phyloP scores from a whole-genome alignment of 495 filamentous ascomycete species.

The Penicillium dipodomyicola region DNA sequence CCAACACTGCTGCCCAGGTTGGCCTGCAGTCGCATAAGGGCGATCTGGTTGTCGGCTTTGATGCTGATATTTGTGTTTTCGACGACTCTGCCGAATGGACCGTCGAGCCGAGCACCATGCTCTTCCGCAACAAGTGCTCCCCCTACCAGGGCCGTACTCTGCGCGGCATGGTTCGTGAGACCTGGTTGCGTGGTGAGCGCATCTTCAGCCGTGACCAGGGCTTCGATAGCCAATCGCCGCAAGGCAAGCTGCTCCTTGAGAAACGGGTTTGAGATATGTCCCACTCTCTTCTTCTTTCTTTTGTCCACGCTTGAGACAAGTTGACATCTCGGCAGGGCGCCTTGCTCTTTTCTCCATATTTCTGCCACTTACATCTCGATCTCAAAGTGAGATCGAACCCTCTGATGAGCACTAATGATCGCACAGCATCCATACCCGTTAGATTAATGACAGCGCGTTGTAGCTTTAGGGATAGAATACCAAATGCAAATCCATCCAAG shows the following conservation, averaged over 20 bases:
- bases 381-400: constrained; percentile 10
- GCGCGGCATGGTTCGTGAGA: constrained; percentile 79
- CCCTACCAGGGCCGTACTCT: constrained; percentile 87
- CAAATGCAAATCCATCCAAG: not conserved
- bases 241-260: constrained; percentile 62
- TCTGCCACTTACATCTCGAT: constrained; percentile 17
- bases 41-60: constrained; percentile 76
- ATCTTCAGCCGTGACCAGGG: constrained; percentile 65
- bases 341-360: constrained; percentile 4
- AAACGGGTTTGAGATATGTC: constrained; percentile 40
- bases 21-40: constrained; percentile 83
- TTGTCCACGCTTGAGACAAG: constrained; percentile 14
- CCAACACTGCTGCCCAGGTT: constrained; percentile 88
- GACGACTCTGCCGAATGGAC: constrained; percentile 78
- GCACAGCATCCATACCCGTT: constrained; percentile 34
- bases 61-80: constrained; percentile 91
- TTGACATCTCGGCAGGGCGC: constrained; percentile 18
- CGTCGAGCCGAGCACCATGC: constrained; percentile 66
- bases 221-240: constrained; percentile 57
- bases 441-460: constrained; percentile 31
- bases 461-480: constrained; percentile 29
- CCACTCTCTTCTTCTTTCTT: constrained; percentile 24
- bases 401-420: constrained; percentile 33
- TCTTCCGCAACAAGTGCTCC: constrained; percentile 92
- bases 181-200: constrained; percentile 78